Evolutionary conservation across 1,139 yeast species (phyloP), one percentile per base, ranked within the genome.

Genomic region (Spathaspora sp.): DNA sequence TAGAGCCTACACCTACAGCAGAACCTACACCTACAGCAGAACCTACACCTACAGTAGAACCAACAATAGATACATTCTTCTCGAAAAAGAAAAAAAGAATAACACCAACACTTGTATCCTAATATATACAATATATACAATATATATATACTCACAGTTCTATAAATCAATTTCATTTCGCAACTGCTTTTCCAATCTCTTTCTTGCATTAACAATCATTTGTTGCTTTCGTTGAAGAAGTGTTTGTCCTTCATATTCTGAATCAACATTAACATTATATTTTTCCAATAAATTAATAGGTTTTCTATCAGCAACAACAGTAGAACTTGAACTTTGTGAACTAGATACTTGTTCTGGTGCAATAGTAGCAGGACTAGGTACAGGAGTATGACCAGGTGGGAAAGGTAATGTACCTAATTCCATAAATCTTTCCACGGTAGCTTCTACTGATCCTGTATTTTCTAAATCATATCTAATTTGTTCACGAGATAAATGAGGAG

Each of bases 401-500:
- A 68, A 71, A 11, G 95, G 93, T 48, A 88, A 74, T 4, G 72
- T 67, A 2, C 89, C 90, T 36, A 76, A 77, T 43, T 80, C 77
- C 68, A 89, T 70, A 51, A 74, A 84, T 45, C 83, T 74, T 47
- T 89, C 89, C 17, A 90, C 82, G 0, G 98, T 90, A 9, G 67
- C 76, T 61, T 89, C 93, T 1, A 91, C 91, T 6, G 87, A 84
- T 1, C 96, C 96, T 0, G 95, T 79, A 48, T 81, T 74, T 57
- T 82, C 80, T 53, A 80, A 68, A 57, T 82, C 89, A 50, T 73
- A 68, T 49, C 80, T 70, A 50, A 91, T 89, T 61, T 88, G 95
- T n/a, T 78, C 87, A 7, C 68, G 76, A 0, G 88, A 72, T 43
- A 89, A 68, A 29, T 74, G 74, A 1, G 98, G 97, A 0, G 90